phyloP scores from a whole-genome alignment of 1,284 basidiomycete species.

The Leccinum angustisporum region DNA sequence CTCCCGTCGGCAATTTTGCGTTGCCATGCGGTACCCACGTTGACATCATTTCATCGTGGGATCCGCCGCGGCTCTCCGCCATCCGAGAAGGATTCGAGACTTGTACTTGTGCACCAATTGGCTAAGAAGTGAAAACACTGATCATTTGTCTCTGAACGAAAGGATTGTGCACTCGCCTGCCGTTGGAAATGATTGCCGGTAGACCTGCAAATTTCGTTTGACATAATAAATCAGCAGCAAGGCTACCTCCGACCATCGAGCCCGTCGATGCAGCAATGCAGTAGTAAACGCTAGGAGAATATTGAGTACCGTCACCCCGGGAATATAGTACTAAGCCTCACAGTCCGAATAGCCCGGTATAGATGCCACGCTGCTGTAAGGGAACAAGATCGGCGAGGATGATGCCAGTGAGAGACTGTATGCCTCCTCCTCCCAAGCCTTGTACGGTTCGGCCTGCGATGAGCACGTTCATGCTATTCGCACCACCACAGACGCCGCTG shows the following conservation, averaged over 20 bases:
- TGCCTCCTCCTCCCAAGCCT: background rate
- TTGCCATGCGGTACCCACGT: background rate
- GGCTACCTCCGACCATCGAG: slow-evolving; percentile 15
- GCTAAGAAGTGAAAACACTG: too few relatives aligned
- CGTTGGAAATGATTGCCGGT: too few relatives aligned
- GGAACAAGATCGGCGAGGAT: background rate
- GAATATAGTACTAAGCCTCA: background rate
- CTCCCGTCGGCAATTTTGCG: background rate
- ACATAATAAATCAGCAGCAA: slow-evolving; percentile 2
- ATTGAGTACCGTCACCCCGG: background rate
- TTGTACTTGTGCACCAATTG: too few relatives aligned
- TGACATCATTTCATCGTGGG: background rate
- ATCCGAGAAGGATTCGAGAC: background rate
- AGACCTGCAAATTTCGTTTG: too few relatives aligned
- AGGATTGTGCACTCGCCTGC: too few relatives aligned
- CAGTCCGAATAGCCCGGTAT: background rate
- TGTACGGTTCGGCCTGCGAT: background rate
- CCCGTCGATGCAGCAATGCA: slow-evolving; percentile 11
- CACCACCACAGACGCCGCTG: background rate
- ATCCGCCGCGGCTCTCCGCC: background rate
- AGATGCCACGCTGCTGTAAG: background rate
- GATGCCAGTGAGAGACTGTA: background rate
- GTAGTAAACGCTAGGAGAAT: background rate
- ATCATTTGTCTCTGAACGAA: too few relatives aligned
- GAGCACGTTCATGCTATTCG: background rate